Evolutionary conservation across 2,329 filamentous ascomycete species (phyloP).

Genomic region (Epichloe amarillans): DNA sequence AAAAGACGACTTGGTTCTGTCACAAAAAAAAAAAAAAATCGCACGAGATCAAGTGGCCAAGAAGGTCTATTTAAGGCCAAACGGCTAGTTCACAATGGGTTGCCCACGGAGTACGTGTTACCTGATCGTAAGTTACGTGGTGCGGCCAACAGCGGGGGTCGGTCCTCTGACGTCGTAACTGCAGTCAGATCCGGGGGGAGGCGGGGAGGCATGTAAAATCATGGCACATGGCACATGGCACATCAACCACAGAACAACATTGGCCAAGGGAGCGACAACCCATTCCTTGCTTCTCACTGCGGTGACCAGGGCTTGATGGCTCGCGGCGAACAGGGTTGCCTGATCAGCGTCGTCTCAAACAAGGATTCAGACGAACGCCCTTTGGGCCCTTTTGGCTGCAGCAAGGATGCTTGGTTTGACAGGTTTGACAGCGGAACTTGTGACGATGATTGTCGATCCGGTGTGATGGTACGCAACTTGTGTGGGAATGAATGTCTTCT

Average conservation of each 20-base stretch:
- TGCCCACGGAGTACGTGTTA: too few relatives aligned
- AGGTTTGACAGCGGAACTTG: neutral
- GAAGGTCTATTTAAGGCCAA: neutral
- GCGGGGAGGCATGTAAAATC: neutral
- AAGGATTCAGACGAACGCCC: neutral
- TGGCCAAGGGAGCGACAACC: neutral
- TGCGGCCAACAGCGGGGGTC: constrained; percentile 2
- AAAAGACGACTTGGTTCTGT: too few relatives aligned
- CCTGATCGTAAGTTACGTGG: neutral
- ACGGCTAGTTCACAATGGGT: neutral
- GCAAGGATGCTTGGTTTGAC: neutral
- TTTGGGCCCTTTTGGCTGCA: neutral
- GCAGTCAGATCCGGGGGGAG: neutral
- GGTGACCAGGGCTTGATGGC: neutral
- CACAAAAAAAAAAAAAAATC: too few relatives aligned
- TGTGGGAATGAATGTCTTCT: too few relatives aligned
- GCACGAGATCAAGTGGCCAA: neutral
- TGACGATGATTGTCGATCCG: neutral
- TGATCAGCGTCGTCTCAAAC: neutral
- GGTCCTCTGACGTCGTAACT: constrained; percentile 4
- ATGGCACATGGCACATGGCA: neutral
- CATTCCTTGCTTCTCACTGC: neutral
- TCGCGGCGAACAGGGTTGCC: neutral
- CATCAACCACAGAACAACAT: neutral
- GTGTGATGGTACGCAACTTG: neutral